Percentiles rank a stretch among this genome's conserved stretches.
Evolutionary conservation across 2,329 filamentous ascomycete species (phyloP).

Genomic region (Microcyclosporella mali): DNA sequence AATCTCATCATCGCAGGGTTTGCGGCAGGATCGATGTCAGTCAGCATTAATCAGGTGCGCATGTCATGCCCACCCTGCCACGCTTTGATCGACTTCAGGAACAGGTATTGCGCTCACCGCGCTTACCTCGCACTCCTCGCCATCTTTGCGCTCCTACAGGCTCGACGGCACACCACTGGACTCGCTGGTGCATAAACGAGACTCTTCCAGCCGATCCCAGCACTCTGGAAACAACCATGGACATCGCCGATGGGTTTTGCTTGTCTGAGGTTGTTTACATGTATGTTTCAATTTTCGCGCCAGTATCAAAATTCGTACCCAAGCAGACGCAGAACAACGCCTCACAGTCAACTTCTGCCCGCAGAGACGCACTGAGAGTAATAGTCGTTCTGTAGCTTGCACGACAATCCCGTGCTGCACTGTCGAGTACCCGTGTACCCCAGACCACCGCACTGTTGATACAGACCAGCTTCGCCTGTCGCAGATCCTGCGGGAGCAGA

Average conservation of each 20-base stretch:
- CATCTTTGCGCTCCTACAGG: not conserved
- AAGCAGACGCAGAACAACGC: too few relatives aligned
- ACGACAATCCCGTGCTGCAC: slow-evolving; percentile 6
- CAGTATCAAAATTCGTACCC: too few relatives aligned
- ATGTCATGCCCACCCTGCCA: too few relatives aligned
- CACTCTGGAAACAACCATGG: not conserved
- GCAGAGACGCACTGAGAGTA: slow-evolving; percentile 11
- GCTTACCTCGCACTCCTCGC: not conserved
- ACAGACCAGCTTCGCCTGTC: slow-evolving; percentile 1
- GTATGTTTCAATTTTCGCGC: too few relatives aligned
- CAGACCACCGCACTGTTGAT: slow-evolving; percentile 11
- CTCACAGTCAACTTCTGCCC: too few relatives aligned
- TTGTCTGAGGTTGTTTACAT: too few relatives aligned
- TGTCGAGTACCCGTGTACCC: slow-evolving; percentile 5
- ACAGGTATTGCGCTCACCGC: slow-evolving; percentile 5
- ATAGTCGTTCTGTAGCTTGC: slow-evolving; percentile 8
- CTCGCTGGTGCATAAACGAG: too few relatives aligned
- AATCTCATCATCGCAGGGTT: not conserved
- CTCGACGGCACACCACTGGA: not conserved
- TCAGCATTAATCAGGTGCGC: too few relatives aligned
- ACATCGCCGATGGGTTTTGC: too few relatives aligned
- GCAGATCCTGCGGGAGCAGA: not conserved
- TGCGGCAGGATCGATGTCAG: not conserved
- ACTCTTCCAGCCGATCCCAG: not conserved
- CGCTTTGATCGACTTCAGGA: not conserved